A percentile compares a stretch with the other conserved stretches of the same genome.
These are phyloP conservation scores for Erigeron philadelphicus DNA, from an alignment of 140 eudicot genomes.

Conservation along the genomic window DNA sequence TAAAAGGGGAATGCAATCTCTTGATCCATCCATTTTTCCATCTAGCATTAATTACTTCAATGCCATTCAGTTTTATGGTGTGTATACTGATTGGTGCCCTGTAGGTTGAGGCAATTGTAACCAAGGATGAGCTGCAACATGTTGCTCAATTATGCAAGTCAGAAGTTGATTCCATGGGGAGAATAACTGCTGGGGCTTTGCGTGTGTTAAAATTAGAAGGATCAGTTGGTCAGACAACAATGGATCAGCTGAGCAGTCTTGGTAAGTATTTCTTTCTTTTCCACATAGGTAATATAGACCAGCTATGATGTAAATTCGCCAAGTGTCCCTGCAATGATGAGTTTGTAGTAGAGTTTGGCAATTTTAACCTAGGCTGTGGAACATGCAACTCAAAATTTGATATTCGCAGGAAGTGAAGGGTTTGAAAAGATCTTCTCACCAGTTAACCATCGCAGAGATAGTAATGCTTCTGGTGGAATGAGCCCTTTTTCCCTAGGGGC, in stretches of 20 bases:
- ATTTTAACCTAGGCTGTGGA: background rate
- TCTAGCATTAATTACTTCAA: background rate
- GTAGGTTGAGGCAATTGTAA: constrained; percentile 90
- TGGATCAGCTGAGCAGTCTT: constrained; percentile 71
- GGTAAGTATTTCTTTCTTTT: constrained; percentile 39
- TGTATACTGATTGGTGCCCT: constrained; percentile 7
- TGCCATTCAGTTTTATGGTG: background rate
- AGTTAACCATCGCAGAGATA: constrained; percentile 31
- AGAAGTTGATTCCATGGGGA: constrained; percentile 88
- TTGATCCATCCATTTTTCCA: background rate
- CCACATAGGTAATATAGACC: background rate
- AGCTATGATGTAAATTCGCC: background rate
- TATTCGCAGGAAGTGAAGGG: constrained; percentile 70
- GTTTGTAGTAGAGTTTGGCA: background rate
- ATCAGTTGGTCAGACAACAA: constrained; percentile 73
- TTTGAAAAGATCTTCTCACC: constrained; percentile 58
- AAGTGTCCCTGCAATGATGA: background rate
- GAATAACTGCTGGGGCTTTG: constrained; percentile 79
- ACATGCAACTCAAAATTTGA: constrained; percentile 25
- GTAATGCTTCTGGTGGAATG: constrained; percentile 27
- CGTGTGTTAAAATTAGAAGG: constrained; percentile 85
- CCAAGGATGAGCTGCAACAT: constrained; percentile 78
- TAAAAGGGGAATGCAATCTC: background rate
- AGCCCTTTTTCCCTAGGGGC: constrained; percentile 34
- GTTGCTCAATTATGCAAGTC: constrained; percentile 72